Base-by-base conservation (phyloP, 2,329 filamentous ascomycete genomes). In the Geosmithia flava region DNA sequence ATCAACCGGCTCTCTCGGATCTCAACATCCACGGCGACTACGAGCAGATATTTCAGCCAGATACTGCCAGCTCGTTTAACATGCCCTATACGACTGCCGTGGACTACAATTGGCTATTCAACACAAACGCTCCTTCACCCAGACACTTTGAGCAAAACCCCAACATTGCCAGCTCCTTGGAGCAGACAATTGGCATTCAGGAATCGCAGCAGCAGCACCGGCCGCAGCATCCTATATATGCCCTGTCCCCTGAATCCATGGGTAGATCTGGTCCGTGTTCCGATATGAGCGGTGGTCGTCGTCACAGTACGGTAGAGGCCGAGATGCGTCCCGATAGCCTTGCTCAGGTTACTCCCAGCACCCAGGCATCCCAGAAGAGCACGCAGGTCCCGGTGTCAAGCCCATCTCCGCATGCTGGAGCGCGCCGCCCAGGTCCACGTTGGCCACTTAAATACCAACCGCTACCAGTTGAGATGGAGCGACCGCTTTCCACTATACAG, bases 41-140 rank as follows among this genome's bases (percentile, higher is more conserved):
- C 53, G 72, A 76, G 47, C 72, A 80, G 46, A 68, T 74, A 33
- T 80, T 81, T 54, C 73, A 74, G 49, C 70, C 77, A 43, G 78
- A 81, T 55, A 81, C 78, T 57, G 77, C 78, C 29, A 78, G 71
- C 55, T 80, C 77, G 0, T 82, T 82, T 57, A 81, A 82, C 48
- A 78, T 80, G 62, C 78, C 78, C 5, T 82, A 79, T 58, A 80
- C 78, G 2, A 80, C 78, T 1, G 76, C 76, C 50, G 68, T 68
- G 52, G 78, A 81, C 49, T 81, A 81, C 55, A 78, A 76, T 49
- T 82, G 78, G 77, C 57, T 82, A 2, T 81, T 81, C 54, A 71
- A 76, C 41, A 16, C 41, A 19, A 19, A n/a, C 10, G 8, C 41
- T 16, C 33, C 11, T 7, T 30, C 11, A 11, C 10, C 33, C 33